Evolutionary conservation across 176 grass and related monocot genomes (phyloP).

Genomic region (Aegilops umbellulata): DNA sequence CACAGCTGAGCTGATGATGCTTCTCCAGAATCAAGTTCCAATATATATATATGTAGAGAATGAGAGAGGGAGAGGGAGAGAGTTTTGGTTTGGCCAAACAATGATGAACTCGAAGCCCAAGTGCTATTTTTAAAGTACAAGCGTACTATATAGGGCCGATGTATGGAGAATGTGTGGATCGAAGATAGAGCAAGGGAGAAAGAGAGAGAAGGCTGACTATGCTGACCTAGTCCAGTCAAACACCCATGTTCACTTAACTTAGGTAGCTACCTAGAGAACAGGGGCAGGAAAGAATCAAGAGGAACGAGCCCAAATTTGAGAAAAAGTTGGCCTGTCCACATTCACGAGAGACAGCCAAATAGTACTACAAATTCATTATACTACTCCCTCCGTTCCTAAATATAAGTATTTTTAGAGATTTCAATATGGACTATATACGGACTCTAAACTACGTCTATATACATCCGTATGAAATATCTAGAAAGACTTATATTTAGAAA

Average conservation of each 20-base stretch:
- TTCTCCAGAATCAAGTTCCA: neutral
- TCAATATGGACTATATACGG: too few relatives aligned
- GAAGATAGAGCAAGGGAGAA: neutral
- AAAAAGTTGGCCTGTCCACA: constrained; percentile 20
- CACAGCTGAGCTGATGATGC: too few relatives aligned
- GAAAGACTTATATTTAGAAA: too few relatives aligned
- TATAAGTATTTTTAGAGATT: too few relatives aligned
- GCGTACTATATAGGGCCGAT: constrained; percentile 26
- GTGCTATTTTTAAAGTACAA: constrained; percentile 23
- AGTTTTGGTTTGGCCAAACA: neutral
- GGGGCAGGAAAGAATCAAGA: constrained; percentile 8
- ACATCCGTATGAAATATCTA: too few relatives aligned
- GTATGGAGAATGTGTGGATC: constrained; percentile 38
- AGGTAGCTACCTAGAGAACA: constrained; percentile 17
- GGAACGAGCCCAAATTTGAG: constrained; percentile 14
- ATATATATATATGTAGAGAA: neutral
- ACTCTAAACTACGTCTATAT: too few relatives aligned
- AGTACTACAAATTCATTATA: too few relatives aligned
- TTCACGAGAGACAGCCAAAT: constrained; percentile 22
- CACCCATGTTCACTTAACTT: constrained; percentile 33
- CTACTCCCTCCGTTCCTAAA: too few relatives aligned
- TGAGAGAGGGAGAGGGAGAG: neutral
- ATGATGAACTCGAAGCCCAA: neutral
- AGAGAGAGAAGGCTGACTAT: constrained; percentile 28
- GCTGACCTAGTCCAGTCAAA: constrained; percentile 87